Evolutionary conservation across 208 protist genomes (phyloP).

Genomic region (Trypanosoma lewisi): DNA sequence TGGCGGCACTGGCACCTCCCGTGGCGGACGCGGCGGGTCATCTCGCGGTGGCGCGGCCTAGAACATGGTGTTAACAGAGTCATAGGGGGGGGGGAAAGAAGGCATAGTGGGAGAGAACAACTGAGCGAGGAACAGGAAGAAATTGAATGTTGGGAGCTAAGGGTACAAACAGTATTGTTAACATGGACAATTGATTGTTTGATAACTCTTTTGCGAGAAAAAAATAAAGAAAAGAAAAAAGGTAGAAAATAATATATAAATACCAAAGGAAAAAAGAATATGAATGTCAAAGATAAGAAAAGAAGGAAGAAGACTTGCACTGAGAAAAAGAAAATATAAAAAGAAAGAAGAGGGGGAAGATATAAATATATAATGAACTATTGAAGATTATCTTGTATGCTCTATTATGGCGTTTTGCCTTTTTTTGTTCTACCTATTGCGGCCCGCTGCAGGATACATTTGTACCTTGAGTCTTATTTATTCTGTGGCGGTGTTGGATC

Average conservation of each 20-base stretch:
- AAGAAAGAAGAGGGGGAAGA: background rate
- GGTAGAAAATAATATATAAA: constrained; percentile 5
- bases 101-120: background rate
- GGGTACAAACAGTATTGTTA: background rate
- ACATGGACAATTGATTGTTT: background rate
- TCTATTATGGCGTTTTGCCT: background rate
- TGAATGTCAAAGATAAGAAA: constrained; percentile 2
- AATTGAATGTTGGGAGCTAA: background rate
- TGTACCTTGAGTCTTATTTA: background rate
- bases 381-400: background rate
- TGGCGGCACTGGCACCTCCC: constrained; percentile 16
- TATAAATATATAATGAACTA: background rate
- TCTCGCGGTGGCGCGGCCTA: constrained; percentile 2
- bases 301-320: constrained; percentile 8
- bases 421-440: constrained; percentile 20
- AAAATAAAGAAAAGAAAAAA: too few relatives aligned
- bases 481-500: constrained; percentile 3
- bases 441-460: background rate
- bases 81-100: background rate
- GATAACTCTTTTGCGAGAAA: background rate
- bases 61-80: background rate
- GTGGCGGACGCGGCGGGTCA: constrained; percentile 20
- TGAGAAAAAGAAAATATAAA: constrained; percentile 11
- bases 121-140: background rate
- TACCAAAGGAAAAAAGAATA: constrained; percentile 19